Evolutionary conservation across 1,284 basidiomycete species (phyloP).

Genomic region (Inonotus hispidus): DNA sequence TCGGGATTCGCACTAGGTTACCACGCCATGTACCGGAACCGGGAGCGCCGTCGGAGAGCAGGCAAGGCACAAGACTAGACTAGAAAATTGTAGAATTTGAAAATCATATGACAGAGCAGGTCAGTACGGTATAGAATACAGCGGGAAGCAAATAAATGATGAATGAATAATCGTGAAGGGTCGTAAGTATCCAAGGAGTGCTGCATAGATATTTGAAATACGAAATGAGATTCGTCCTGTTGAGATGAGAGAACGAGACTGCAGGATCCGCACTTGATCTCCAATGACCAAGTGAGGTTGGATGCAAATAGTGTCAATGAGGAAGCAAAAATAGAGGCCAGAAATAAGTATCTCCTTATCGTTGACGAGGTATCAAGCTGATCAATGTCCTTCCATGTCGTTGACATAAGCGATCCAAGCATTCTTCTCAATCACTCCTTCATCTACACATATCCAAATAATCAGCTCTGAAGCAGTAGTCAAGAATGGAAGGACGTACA

Average conservation of each 20-base stretch:
- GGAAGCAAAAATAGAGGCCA: not conserved
- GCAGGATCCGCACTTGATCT: not conserved
- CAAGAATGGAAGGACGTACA: constrained; percentile 47
- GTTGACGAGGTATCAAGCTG: not conserved
- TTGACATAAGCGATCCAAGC: constrained; percentile 42
- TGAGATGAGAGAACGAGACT: not conserved
- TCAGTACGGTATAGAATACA: too few species aligned
- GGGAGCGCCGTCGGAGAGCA: not conserved
- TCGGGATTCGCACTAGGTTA: not conserved
- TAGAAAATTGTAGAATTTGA: too few species aligned
- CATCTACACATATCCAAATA: constrained; percentile 25
- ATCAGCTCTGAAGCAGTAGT: not conserved
- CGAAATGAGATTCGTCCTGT: not conserved
- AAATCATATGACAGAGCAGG: too few species aligned
- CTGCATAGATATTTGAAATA: not conserved
- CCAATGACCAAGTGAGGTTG: too few species aligned
- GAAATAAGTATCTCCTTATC: not conserved
- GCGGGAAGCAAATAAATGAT: too few species aligned
- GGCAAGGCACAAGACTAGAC: too few species aligned
- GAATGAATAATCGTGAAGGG: not conserved
- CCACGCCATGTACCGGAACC: too few species aligned
- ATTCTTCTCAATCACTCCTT: constrained; percentile 51
- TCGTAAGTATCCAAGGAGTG: not conserved
- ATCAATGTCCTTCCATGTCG: constrained; percentile 28
- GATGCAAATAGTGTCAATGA: too few species aligned